phyloP scores from a whole-genome alignment of 306 rosid genomes.

The Rosa chinensis region DNA sequence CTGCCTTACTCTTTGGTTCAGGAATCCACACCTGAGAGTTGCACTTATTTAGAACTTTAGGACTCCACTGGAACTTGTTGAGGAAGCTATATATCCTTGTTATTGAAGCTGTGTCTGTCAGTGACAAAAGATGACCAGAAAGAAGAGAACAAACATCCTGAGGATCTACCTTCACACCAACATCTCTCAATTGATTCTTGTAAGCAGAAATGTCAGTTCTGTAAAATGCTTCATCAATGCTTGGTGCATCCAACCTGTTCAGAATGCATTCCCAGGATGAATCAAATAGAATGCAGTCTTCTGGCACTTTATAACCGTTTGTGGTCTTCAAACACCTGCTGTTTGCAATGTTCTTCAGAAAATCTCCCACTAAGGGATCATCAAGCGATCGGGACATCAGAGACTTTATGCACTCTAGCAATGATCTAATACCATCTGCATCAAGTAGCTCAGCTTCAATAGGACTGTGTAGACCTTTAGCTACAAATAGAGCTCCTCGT shows the following conservation, averaged over 20 bases:
- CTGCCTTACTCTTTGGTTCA: neutral
- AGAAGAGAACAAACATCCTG: constrained; percentile 24
- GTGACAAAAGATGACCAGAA: neutral
- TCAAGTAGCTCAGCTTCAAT: constrained; percentile 6
- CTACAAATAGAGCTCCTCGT: constrained; percentile 20
- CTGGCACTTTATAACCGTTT: constrained; percentile 1
- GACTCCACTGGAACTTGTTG: constrained; percentile 12
- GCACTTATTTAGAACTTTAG: neutral
- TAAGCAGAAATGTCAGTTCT: neutral
- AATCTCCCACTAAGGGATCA: neutral
- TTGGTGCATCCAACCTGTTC: constrained; percentile 17
- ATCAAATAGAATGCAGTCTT: constrained; percentile 25
- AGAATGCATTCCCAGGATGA: constrained; percentile 25
- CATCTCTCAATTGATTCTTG: constrained; percentile 5
- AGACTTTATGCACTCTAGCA: constrained; percentile 22
- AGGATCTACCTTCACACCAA: constrained; percentile 27
- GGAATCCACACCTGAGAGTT: constrained; percentile 31
- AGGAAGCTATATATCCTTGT: constrained; percentile 21
- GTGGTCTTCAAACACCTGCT: constrained; percentile 23
- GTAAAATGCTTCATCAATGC: constrained; percentile 17
- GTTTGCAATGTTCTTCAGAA: constrained; percentile 5
- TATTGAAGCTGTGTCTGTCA: neutral
- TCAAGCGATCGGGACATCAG: neutral
- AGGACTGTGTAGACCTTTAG: constrained; percentile 17
- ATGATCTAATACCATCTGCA: constrained; percentile 19